Evolutionary conservation across 2,329 filamentous ascomycete genomes (phyloP).

Genomic region (Clonostachys rosea): DNA sequence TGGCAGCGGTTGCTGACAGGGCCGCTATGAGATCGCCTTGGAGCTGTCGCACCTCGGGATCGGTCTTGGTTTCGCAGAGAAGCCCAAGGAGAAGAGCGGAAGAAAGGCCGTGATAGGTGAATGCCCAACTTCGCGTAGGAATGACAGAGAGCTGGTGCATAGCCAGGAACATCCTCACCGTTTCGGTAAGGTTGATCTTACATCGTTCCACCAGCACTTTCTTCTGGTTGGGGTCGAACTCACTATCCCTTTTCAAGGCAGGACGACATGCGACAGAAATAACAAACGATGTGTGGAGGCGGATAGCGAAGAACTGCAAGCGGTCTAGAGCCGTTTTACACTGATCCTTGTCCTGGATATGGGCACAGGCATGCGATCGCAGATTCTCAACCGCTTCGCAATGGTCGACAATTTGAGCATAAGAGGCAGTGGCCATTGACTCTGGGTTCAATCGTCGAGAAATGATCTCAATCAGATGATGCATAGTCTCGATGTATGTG

Average conservation of each 20-base stretch:
- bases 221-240: constrained; percentile 47
- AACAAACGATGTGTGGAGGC: constrained; percentile 62
- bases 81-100: constrained; percentile 62
- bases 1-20: constrained; percentile 59
- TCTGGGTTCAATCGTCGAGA: constrained; percentile 53
- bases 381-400: constrained; percentile 50
- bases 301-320: constrained; percentile 58
- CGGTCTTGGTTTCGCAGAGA: constrained; percentile 56
- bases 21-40: constrained; percentile 61
- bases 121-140: constrained; percentile 63
- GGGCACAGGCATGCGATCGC: constrained; percentile 39
- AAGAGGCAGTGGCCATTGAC: constrained; percentile 40
- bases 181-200: constrained; percentile 59
- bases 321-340: constrained; percentile 61
- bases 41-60: constrained; percentile 57
- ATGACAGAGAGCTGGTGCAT: constrained; percentile 66
- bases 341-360: constrained; percentile 55
- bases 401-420: constrained; percentile 51
- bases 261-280: constrained; percentile 62
- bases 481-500: constrained; percentile 61
- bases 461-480: constrained; percentile 58
- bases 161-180: constrained; percentile 63
- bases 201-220: constrained; percentile 51
- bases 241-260: constrained; percentile 50
- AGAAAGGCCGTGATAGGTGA: constrained; percentile 63